phyloP scores from a whole-genome alignment of 345 rosid genomes.

The Fremontodendron californicum region DNA sequence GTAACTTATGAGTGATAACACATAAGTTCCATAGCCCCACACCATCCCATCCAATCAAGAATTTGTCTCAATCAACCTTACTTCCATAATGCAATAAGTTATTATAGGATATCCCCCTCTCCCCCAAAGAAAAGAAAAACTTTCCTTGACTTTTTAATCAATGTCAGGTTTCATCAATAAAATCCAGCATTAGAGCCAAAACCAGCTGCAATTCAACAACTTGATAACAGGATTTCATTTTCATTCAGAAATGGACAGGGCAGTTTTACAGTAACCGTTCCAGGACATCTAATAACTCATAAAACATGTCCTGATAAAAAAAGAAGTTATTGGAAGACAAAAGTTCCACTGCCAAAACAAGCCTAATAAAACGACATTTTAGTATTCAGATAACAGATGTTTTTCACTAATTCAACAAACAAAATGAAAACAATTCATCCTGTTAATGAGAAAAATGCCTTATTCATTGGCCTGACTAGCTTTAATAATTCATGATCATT shows the following conservation, averaged over 20 bases:
- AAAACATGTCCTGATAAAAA: background rate
- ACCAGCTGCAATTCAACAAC: background rate
- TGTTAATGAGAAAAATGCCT: background rate
- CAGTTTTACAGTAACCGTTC: background rate
- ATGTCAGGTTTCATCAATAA: background rate
- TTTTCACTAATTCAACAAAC: background rate
- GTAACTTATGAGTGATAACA: background rate
- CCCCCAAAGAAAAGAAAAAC: background rate
- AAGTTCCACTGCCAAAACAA: background rate
- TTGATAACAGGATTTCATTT: background rate
- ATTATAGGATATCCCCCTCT: background rate
- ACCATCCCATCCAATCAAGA: background rate
- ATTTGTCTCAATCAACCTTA: background rate
- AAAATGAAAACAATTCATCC: background rate
- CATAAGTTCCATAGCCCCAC: background rate
- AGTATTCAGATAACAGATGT: background rate
- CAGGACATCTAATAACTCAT: background rate
- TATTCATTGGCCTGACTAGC: background rate
- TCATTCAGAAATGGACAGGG: background rate
- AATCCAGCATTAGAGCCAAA: background rate
- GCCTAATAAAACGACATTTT: background rate
- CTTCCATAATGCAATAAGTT: background rate
- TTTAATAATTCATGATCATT: background rate
- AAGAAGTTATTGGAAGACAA: background rate
- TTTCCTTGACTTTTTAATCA: too few species aligned